Percentiles rank a stretch among this genome's conserved stretches.
Conservation (phyloP, 2,329 filamentous ascomycete genomes). For the Fusarium globosum region DNA sequence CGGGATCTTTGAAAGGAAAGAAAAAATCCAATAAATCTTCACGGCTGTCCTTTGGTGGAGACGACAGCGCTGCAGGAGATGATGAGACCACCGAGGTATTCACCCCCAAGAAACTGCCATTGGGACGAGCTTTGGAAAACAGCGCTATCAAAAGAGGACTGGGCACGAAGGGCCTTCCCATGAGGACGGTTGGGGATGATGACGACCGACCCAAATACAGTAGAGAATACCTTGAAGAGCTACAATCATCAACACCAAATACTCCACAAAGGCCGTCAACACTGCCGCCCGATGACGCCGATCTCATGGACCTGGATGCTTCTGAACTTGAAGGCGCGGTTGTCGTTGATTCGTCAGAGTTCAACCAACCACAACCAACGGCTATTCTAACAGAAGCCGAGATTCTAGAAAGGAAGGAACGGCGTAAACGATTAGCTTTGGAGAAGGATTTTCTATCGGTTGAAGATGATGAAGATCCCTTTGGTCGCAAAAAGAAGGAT, state of each 20-base stretch:
- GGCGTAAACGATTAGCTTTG: conserved; percentile 82
- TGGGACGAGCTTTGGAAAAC: conserved; percentile 74
- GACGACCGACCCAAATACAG: conserved; percentile 83
- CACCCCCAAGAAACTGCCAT: conserved; percentile 73
- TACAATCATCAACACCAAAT: conserved; percentile 86
- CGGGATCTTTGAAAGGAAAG: conserved; percentile 69
- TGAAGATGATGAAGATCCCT: conserved; percentile 64
- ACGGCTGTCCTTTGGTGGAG: conserved; percentile 80
- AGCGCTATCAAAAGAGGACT: conserved; percentile 69
- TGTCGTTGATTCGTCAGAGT: conserved; percentile 66
- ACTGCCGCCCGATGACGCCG: conserved; percentile 57
- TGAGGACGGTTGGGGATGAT: conserved; percentile 68
- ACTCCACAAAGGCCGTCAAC: conserved; percentile 74
- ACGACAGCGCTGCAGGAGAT: conserved; percentile 61
- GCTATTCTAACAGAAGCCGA: conserved; percentile 83
- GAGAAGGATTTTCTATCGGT: conserved; percentile 74
- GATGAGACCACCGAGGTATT: conserved; percentile 63
- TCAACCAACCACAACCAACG: conserved; percentile 49
- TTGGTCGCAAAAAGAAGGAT: conserved; percentile 66
- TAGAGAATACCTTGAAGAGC: conserved; percentile 85
- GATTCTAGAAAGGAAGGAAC: conserved; percentile 90
- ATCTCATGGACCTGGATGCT: conserved; percentile 66
- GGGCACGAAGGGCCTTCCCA: conserved; percentile 62
- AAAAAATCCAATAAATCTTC: conserved; percentile 69
- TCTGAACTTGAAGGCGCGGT: conserved; percentile 72